Evolutionary conservation across 768 basidiomycete genomes (phyloP), one percentile per base, ranked within the genome.

Genomic region (Mycena indigotica): DNA sequence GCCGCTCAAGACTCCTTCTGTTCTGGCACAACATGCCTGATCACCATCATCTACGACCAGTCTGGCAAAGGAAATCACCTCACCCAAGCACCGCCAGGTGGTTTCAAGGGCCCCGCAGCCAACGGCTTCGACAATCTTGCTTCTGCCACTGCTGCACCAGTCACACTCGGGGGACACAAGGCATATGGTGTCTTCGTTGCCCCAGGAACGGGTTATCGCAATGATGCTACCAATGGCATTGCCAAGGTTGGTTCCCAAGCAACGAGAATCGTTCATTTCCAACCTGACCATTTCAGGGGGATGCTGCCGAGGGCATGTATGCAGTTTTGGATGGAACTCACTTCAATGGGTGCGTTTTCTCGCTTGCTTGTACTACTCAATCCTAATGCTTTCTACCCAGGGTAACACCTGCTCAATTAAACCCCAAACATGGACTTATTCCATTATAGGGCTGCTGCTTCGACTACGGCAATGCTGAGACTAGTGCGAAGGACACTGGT

Each of bases 41-140:
- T 57, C 23, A 50, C 56, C 21, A 57, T 39, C 39, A 52, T 57
- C 50, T 57, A 35, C 56, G 56, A 57, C 56, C 56, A 48, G 46
- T 25, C 46, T 5, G 39, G 50, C 21, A 50, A 39, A 23, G 35
- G 21, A 19, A 57, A 57, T 28, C 51, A 53, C 32, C 51, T 57
- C 26, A 57, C 56, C 4, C 4, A 38, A 19, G 56, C 56, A 17
- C 56, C 56, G 41, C 8, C 28, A 13, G 50, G 50, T 29, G 55
- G 19, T 5, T 19, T 50, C 23, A 41, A 8, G 13, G 56, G 56
- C 12, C 5, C 50, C 50, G 51, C 29, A 8, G 17, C 50, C 28
- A 24, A 24, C 24, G 50, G 50, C 6, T 13, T 30, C n/a, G 50
- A 57, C 50, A 41, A 57, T 26, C 39, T 44, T 13, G 56, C 56